A percentile compares a stretch with the other conserved stretches of the same genome.
phyloP scores from a whole-genome alignment of 495 filamentous ascomycete species.

The Aspergillus haitiensis region DNA sequence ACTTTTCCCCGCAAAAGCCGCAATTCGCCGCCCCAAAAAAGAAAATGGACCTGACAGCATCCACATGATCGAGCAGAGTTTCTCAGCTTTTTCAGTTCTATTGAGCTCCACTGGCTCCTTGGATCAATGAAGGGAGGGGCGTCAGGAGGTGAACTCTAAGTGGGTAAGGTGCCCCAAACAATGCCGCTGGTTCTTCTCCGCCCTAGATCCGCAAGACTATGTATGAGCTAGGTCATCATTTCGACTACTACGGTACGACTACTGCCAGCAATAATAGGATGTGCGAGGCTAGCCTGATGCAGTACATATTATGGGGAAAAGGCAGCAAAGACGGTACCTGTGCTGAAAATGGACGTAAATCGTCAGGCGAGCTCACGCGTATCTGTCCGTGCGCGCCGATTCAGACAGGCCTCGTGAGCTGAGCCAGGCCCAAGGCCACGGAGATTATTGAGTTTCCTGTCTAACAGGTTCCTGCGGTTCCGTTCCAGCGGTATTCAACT shows the following conservation, averaged over 20 bases:
- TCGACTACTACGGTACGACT: constrained; percentile 20
- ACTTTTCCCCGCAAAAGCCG: constrained; percentile 34
- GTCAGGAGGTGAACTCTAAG: constrained; percentile 25
- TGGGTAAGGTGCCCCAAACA: constrained; percentile 22
- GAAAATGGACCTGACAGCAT: constrained; percentile 32
- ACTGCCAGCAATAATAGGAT: constrained; percentile 13
- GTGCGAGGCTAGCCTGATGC: constrained; percentile 22
- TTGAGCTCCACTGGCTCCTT: constrained; percentile 27
- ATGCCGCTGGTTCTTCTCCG: constrained; percentile 23
- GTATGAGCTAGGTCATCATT: constrained; percentile 23
- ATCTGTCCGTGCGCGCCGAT: constrained; percentile 29
- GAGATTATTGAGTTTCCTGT: constrained; percentile 20
- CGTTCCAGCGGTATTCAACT: constrained; percentile 28
- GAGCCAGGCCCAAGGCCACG: constrained; percentile 17
- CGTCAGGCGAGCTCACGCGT: constrained; percentile 30
- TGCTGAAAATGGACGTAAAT: constrained; percentile 13
- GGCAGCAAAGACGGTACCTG: constrained; percentile 16
- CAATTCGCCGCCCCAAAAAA: constrained; percentile 36
- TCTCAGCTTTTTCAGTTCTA: constrained; percentile 26
- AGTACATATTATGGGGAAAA: constrained; percentile 19
- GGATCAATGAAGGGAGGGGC: constrained; percentile 20
- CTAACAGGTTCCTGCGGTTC: constrained; percentile 33
- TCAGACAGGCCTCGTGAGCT: constrained; percentile 31
- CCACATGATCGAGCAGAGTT: constrained; percentile 33
- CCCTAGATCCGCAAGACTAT: constrained; percentile 24